Percentiles rank a stretch among this genome's conserved stretches.
Evolutionary conservation across 2,329 filamentous ascomycete species (phyloP).

Genomic region (Knoxdaviesia capensis): DNA sequence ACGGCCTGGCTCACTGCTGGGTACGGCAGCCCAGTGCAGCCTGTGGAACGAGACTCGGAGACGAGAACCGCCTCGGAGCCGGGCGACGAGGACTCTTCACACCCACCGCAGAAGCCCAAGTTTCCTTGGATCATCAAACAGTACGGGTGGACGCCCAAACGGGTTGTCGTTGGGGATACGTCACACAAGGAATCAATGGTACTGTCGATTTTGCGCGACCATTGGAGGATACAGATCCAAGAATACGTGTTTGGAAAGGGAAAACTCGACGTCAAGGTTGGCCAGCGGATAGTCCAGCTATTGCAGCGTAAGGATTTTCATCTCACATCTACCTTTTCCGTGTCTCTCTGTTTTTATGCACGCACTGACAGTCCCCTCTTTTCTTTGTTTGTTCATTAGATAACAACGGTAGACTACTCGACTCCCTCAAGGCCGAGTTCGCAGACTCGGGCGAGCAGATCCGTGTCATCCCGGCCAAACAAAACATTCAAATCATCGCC

Average conservation of each 20-base stretch:
- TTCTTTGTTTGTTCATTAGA: not conserved
- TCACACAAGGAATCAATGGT: slow-evolving; percentile 20
- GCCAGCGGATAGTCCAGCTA: slow-evolving; percentile 19
- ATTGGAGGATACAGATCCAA: slow-evolving; percentile 28
- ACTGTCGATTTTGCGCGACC: slow-evolving; percentile 22
- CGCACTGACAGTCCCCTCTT: not conserved
- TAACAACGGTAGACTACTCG: slow-evolving; percentile 6
- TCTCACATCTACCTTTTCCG: not conserved
- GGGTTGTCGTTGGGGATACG: slow-evolving; percentile 4
- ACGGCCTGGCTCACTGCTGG: no score
- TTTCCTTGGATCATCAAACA: slow-evolving; percentile 21
- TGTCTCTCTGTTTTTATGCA: not conserved
- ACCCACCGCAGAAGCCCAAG: slow-evolving; percentile 1
- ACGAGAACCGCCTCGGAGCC: no score
- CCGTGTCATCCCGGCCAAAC: slow-evolving; percentile 3
- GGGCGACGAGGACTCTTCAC: not conserved
- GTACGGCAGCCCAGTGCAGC: not conserved
- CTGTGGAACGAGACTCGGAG: not conserved
- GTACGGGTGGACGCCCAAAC: slow-evolving; percentile 20
- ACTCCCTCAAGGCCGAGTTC: slow-evolving; percentile 12
- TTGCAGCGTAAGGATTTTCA: slow-evolving; percentile 19
- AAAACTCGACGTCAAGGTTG: slow-evolving; percentile 17
- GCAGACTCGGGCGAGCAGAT: slow-evolving; percentile 8
- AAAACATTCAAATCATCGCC: slow-evolving; percentile 4
- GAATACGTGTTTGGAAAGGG: slow-evolving; percentile 24